Evolutionary conservation across 1,284 basidiomycete genomes (phyloP), one percentile per base, ranked within the genome.

Genomic region (Ustilago xerochloae): DNA sequence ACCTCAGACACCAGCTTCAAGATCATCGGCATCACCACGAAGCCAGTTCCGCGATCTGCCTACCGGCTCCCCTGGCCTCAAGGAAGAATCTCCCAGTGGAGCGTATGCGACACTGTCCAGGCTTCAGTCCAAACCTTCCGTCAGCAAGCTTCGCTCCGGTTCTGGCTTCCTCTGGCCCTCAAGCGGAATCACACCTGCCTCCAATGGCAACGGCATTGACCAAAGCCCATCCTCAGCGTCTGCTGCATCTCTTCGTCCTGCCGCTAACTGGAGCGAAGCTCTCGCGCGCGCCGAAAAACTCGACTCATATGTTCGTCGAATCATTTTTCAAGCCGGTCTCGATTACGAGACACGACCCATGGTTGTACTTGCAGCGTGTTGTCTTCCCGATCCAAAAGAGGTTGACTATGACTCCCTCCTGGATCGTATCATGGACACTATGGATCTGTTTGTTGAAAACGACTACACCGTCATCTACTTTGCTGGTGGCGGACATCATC

Each of bases 301-400:
- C 29, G 81, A 91, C 79, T 88, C 90, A 18, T 88, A 91, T 35
- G 89, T 93, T 85, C 83, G 86, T 33, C 89, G 87, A 80, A 87
- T 93, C 85, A 92, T 93, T 52, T 93, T 92, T 75, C 92, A 93
- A 81, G 92, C 92, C 36, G 92, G 92, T 1, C 91, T 93, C 57
- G 92, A 93, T 85, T 93, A 89, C 78, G 92, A 93, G 91, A 93
- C 92, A 52, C 87, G 92, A 73, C 92, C 92, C 50, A 93, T 93
- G 92, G 91, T 93, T 18, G 89, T 93, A 49, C 86, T 93, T 70
- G 91, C 89, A 67, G 91, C 92, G 0, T 75, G 72, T 45, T 70
- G 66, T 16, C 87, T 94, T 50, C 92, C 92, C 26, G 91, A 93
- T 85, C 91, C 92, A 2, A 87, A 86, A 63, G 87, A 89, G 63